Evolutionary conservation across 169 alveolate species (phyloP).

Genomic region (Eimeria mitis): DNA sequence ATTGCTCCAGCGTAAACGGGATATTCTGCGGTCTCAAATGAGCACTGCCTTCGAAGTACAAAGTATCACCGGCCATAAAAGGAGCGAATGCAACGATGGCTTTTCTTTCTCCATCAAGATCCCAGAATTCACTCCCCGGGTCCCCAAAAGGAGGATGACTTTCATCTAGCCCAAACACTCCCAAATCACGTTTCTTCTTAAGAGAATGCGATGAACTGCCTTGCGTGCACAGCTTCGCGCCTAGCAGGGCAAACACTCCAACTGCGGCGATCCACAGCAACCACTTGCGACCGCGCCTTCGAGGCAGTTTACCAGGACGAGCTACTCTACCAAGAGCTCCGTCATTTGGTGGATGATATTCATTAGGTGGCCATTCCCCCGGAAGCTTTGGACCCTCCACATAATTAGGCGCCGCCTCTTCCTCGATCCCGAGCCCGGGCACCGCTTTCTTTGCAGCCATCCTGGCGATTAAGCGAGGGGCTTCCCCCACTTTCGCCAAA

Average conservation of each 20-base stretch:
- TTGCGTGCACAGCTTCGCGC: neutral
- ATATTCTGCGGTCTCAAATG: conserved; percentile 17
- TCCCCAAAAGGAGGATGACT: neutral
- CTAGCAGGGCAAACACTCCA: conserved; percentile 7
- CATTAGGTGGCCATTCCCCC: neutral
- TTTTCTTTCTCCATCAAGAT: neutral
- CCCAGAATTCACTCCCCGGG: neutral
- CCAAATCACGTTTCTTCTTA: neutral
- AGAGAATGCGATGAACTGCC: neutral
- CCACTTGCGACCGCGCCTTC: neutral
- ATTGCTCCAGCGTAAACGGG: neutral
- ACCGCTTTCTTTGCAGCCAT: neutral
- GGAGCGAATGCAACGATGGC: neutral
- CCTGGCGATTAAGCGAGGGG: conserved; percentile 3
- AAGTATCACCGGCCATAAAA: neutral
- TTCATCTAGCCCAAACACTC: neutral
- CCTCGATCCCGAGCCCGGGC: conserved; percentile 6
- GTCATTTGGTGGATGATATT: neutral
- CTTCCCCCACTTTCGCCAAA: conserved; percentile 5
- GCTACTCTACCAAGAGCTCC: neutral
- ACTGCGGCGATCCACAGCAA: conserved; percentile 11
- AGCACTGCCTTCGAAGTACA: neutral
- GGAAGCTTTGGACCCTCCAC: neutral
- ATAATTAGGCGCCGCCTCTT: neutral
- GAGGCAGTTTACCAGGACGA: neutral